Evolutionary conservation across 2,329 filamentous ascomycete species (phyloP).

Genomic region (Hymenotorrendiella dingleyae): DNA sequence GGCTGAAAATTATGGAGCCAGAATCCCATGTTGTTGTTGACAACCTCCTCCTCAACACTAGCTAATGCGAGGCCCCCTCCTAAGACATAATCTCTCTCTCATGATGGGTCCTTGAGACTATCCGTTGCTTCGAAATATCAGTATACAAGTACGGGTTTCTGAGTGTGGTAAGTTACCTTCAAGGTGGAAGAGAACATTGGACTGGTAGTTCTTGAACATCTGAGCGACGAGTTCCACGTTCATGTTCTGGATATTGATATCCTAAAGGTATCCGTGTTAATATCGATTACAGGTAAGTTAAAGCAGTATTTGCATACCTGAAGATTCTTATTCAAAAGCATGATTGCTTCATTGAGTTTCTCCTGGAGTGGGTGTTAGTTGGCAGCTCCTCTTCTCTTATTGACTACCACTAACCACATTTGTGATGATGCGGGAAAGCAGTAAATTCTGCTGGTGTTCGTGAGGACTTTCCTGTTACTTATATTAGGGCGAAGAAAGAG

Average conservation of each 20-base stretch:
- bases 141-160: too few relatives aligned
- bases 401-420: slow-evolving; percentile 71
- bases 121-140: slow-evolving; percentile 60
- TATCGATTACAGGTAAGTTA: too few relatives aligned
- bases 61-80: too few relatives aligned
- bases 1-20: neutral
- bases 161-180: slow-evolving; percentile 85
- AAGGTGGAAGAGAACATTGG: slow-evolving; percentile 92
- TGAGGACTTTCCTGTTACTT: slow-evolving; percentile 77
- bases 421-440: slow-evolving; percentile 91
- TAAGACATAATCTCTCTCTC: too few relatives aligned
- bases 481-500: neutral
- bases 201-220: slow-evolving; percentile 99
- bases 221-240: slow-evolving; percentile 96
- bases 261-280: slow-evolving; percentile 43
- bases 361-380: slow-evolving; percentile 53
- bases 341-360: slow-evolving; percentile 91
- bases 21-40: too few relatives aligned
- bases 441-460: slow-evolving; percentile 91
- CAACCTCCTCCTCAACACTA: slow-evolving; percentile 8
- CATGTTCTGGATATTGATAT: slow-evolving; percentile 99
- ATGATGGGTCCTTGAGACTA: slow-evolving; percentile 72
- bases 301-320: slow-evolving; percentile 64
- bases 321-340: slow-evolving; percentile 87
- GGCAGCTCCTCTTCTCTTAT: neutral